Evolutionary conservation across 2,329 filamentous ascomycete species (phyloP), one percentile per base, ranked within the genome.

Genomic region (Phialophora macrospora): DNA sequence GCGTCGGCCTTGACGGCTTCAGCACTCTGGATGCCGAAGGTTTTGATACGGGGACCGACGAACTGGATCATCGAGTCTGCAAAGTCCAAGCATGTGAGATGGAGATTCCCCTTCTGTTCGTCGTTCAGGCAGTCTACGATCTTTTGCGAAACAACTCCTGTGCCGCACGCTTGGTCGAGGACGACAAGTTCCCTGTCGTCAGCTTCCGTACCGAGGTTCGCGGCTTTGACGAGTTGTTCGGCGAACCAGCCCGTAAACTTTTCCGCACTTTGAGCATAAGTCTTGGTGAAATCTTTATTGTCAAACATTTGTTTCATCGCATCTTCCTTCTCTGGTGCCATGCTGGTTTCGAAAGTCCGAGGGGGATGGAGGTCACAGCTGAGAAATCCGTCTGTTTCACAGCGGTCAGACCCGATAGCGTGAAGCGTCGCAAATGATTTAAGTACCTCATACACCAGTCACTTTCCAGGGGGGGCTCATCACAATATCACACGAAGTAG

Each of bases 121-220:
- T 72, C 73, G 12, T 77, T 68, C 14, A 86, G 65, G 2, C 70
- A 72, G 9, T 72, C 72, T 63, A 84, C 79, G 14, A 86, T 70
- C 28, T 80, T 73, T 8, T 80, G 78, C 0, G 80, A 81, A 12
- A 85, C 76, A 17, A 84, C 77, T 0, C 84, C 85, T 3, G 79
- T 77, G 0, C 85, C 85, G 62, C 84, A 87, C 6, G 82, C 84
- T 67, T 80, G 81, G 64, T 87, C 85, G 11, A 87, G 72, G 26
- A 87, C 66, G 7, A 74, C 69, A 1, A 77, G 68, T 14, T 74
- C 70, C 9, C 61, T 59, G 9, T 72, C 65, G 22, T 66, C 65
- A 9, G 68, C 55, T 26, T 70, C 62, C 2, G 71, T 20, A 9
- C 26, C 48, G 4, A 79, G 41, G 12, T 73, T 73, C 49, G 73